These are phyloP conservation scores for Rhizopogon salebrosus DNA, from an alignment of 768 basidiomycete genomes.

Conservation along the genomic window DNA sequence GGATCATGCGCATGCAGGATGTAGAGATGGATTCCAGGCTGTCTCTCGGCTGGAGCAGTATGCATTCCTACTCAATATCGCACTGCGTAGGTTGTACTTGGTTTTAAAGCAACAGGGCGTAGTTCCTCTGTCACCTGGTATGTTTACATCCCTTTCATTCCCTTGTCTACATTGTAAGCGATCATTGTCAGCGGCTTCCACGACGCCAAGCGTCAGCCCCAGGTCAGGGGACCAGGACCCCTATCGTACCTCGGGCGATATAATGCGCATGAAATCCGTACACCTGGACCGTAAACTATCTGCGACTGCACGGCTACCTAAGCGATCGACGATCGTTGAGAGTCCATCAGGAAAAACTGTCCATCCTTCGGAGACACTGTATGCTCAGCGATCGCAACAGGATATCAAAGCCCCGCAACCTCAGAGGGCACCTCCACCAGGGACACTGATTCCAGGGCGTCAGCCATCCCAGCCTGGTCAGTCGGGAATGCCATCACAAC, in stretches of 20 bases:
- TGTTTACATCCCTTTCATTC: slow-evolving; percentile 10
- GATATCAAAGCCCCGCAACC: slow-evolving; percentile 33
- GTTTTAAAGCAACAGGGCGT: slow-evolving; percentile 85
- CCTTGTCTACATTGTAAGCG: slow-evolving; percentile 7
- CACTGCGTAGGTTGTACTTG: slow-evolving; percentile 84
- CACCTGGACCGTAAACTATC: slow-evolving; percentile 95
- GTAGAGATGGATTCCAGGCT: slow-evolving; percentile 76
- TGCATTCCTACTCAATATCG: slow-evolving; percentile 94
- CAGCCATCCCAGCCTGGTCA: slow-evolving; percentile 29
- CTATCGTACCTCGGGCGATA: slow-evolving; percentile 83
- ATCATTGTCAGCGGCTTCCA: slow-evolving; percentile 19
- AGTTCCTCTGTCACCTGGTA: slow-evolving; percentile 78
- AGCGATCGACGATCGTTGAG: slow-evolving; percentile 93
- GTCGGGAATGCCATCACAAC: slow-evolving; percentile 20
- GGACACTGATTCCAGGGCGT: slow-evolving; percentile 29
- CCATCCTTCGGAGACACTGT: slow-evolving; percentile 59
- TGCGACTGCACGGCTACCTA: slow-evolving; percentile 86
- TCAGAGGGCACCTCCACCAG: slow-evolving; percentile 33
- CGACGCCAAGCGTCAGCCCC: slow-evolving; percentile 25
- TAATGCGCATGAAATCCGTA: slow-evolving; percentile 92
- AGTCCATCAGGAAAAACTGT: slow-evolving; percentile 87
- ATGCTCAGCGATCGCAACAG: slow-evolving; percentile 43
- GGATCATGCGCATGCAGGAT: slow-evolving; percentile 66
- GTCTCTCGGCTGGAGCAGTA: slow-evolving; percentile 97
- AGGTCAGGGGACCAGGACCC: slow-evolving; percentile 54